Percentiles rank a stretch among this genome's conserved stretches.
Evolutionary conservation across 371 early-diverging fungal genomes (phyloP).

Genomic region (Apophysomyces ossiformis): DNA sequence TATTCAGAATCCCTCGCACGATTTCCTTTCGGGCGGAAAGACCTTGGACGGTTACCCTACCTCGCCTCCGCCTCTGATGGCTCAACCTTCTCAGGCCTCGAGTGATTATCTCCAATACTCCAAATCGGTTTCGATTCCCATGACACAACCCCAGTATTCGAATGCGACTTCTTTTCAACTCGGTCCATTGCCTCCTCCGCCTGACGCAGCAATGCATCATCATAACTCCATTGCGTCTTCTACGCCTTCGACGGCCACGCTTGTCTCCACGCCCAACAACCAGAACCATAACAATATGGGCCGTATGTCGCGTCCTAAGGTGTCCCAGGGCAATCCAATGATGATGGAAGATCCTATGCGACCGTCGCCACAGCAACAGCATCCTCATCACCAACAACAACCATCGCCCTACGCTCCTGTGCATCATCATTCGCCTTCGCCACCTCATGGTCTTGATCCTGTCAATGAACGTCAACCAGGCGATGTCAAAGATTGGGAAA

Average conservation of each 20-base stretch:
- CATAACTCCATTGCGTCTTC: constrained; percentile 18
- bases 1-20: constrained; percentile 24
- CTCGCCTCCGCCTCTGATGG: constrained; percentile 19
- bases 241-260: constrained; percentile 19
- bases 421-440: not conserved
- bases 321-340: not conserved
- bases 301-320: constrained; percentile 13
- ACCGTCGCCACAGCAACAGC: not conserved
- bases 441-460: not conserved
- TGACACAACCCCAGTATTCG: constrained; percentile 7
- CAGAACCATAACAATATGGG: not conserved
- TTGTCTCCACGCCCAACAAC: constrained; percentile 15
- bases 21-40: constrained; percentile 24
- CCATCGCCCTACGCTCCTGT: no score
- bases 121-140: constrained; percentile 16
- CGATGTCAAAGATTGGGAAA: constrained; percentile 16
- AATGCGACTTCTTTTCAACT: constrained; percentile 10
- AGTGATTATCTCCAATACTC: constrained; percentile 28
- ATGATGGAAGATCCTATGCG: constrained; percentile 14
- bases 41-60: constrained; percentile 18
- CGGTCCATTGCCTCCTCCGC: constrained; percentile 19
- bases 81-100: constrained; percentile 28
- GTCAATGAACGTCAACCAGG: constrained; percentile 10
- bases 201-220: constrained; percentile 11
- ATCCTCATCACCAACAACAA: constrained; percentile 10